Conservation (phyloP, 2,329 filamentous ascomycete genomes). For the Coleophoma crateriformis region DNA sequence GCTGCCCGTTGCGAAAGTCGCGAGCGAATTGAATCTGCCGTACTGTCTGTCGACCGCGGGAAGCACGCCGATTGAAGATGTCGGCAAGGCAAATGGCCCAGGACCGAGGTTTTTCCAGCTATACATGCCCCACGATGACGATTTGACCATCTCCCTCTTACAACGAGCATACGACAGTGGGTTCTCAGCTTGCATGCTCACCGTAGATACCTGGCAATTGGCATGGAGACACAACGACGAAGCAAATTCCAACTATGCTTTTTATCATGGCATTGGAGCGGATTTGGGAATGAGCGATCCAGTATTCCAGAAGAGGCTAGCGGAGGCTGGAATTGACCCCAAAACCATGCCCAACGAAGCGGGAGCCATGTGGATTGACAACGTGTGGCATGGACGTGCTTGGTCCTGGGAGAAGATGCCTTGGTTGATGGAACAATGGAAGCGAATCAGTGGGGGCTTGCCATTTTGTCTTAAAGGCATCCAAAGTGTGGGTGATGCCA, state of each 20-base stretch:
- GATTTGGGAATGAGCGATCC: slow-evolving; percentile 54
- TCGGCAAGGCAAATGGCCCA: slow-evolving; percentile 47
- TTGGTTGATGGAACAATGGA: slow-evolving; percentile 57
- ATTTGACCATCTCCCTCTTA: slow-evolving; percentile 49
- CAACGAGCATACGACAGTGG: slow-evolving; percentile 47
- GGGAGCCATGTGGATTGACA: slow-evolving; percentile 56
- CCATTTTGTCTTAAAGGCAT: slow-evolving; percentile 59
- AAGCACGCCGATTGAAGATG: slow-evolving; percentile 45
- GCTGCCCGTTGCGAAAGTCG: slow-evolving; percentile 52
- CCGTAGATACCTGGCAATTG: slow-evolving; percentile 59
- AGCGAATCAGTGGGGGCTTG: slow-evolving; percentile 47
- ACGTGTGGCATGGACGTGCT: slow-evolving; percentile 57
- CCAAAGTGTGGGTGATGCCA: slow-evolving; percentile 53
- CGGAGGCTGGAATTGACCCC: slow-evolving; percentile 46
- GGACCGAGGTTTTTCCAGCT: slow-evolving; percentile 55
- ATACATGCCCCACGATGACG: slow-evolving; percentile 59
- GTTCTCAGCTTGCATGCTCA: slow-evolving; percentile 53
- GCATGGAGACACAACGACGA: slow-evolving; percentile 56
- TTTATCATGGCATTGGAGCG: slow-evolving; percentile 54
- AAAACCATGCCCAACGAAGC: slow-evolving; percentile 45
- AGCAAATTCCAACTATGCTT: slow-evolving; percentile 52
- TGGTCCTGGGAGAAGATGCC: slow-evolving; percentile 59
- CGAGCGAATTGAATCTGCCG: slow-evolving; percentile 51
- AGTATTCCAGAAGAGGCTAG: slow-evolving; percentile 49
- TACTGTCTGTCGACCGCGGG: slow-evolving; percentile 57